Base-by-base conservation (phyloP, 1,139 yeast genomes). In the Taphrina wiesneri region DNA sequence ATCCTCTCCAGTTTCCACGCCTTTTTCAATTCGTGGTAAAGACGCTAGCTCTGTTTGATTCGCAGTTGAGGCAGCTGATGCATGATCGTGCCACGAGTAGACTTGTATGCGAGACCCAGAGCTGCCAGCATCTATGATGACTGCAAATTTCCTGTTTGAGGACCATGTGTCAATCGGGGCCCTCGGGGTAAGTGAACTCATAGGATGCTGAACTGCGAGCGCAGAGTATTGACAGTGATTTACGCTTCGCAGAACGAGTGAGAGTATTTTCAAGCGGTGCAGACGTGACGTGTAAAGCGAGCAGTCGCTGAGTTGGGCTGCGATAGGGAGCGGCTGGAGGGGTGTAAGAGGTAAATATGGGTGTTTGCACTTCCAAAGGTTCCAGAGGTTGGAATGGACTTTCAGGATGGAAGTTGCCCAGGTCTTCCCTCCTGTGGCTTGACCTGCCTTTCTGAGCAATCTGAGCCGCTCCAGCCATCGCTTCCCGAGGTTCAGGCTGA, bases 81-180 rank as follows among this genome's bases (percentile, higher is more conserved):
- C 25, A 30, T 52, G 53, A 34, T 56, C 64, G 25, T 84, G 77
- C 88, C 90, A 88, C 68, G 82, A 81, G 75, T 90, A 90, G 1
- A 90, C 82, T 72, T 83, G 87, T 0, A 88, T 88, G 17, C 96
- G 77, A 0, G 95, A 86, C 0, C 96, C 96, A 56, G 85, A 85
- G 0, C 95, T 87, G 0, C 96, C 96, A 0, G 96, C 88, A 73
- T 90, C 96, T 23, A 90, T 85, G 11, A 90, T 81, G 1, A 90
- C 83, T 1, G 88, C 83, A 74, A 87, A 88, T 72, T 86, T 86
- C 13, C 63, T 32, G 26, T 54, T 59, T 15, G 30, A 26, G 21
- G 63, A 63, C 67, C 67, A 64, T n/a, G 13, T 23, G 17, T 21
- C 26, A 13, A 60, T 46, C 4, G 64, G 64, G 3, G 64, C 64